Base-by-base conservation (phyloP, 352 stramenopile genomes). In the Phytophthora lateralis region DNA sequence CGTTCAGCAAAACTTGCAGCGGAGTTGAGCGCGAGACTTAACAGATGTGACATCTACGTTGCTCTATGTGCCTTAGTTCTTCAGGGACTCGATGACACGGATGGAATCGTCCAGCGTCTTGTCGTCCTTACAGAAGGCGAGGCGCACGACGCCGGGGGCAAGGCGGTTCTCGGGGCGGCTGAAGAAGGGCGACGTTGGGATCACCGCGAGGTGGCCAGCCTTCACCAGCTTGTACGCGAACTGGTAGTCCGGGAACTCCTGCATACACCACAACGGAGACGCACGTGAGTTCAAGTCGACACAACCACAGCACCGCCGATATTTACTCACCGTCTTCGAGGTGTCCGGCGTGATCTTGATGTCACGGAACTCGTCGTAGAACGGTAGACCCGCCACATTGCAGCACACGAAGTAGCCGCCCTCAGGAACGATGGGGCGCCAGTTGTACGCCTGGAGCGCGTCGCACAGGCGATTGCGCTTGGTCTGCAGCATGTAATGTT, bases 81-180 rank as follows among this genome's bases (percentile, higher is more conserved):
- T 65, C 24, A 89, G 55, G n/a, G 68, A 76, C 47, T 80, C 66
- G 60, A 95, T 94, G 63, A 92, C 76, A 39, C 78, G 67, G 45
- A 94, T 93, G 29, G 93, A 93, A 38, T 93, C 78, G 52, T 93
- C 73, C 17, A 98, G 69, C 5, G 92, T 98, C 56, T 96, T 85
- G 63, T 99, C 96, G 59, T 96, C 95, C 72, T 99, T 99, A 72
- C 96, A 99, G 79, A 97, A 99, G 8, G 95, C 96, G 55, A 99
- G 93, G 39, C 97, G 92, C 26, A 95, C 82, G 27, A 96, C 49
- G 10, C 79, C 88, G 0, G 73, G 80, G 12, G 88, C 88, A 9
- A 97, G 66, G 41, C 86, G 78, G 58, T 96, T 80, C 61, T 96
- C 94, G 1, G 78, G 74, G 17, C 72, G 66, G 39, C 82, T 88